These are phyloP conservation scores for Pharus latifolius DNA, from an alignment of 176 grass and related monocot species.

Conservation along the genomic window DNA sequence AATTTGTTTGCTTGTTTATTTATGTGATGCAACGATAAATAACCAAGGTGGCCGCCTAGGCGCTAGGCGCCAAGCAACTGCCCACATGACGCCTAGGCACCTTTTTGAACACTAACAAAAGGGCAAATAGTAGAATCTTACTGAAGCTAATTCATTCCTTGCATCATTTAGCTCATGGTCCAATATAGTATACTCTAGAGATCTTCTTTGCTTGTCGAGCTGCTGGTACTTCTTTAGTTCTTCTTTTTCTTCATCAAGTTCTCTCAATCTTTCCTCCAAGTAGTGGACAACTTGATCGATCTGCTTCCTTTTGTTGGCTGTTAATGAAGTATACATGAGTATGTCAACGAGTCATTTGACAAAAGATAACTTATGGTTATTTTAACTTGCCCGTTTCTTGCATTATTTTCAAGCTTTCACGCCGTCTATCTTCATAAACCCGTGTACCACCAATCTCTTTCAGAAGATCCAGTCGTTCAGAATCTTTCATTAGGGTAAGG, in stretches of 20 bases:
- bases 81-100: too few species aligned
- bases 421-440: conserved; percentile 87
- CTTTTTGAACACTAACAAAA: too few species aligned
- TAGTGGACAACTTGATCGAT: conserved; percentile 95
- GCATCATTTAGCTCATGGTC: conserved; percentile 90
- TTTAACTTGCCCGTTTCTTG: conserved; percentile 73
- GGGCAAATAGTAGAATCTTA: conserved; percentile 14
- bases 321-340: background rate
- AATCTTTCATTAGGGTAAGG: conserved; percentile 98
- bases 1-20: too few species aligned
- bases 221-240: conserved; percentile 96
- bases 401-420: conserved; percentile 99
- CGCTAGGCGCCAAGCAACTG: too few species aligned
- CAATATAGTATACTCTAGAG: conserved; percentile 91
- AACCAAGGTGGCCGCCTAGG: too few species aligned
- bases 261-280: conserved; percentile 79
- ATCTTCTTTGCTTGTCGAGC: conserved; percentile 87
- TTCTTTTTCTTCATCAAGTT: conserved; percentile 99
- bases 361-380: background rate
- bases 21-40: too few species aligned
- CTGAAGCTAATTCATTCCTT: conserved; percentile 66
- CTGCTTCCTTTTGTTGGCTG: conserved; percentile 98
- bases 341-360: background rate
- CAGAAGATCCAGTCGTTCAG: conserved; percentile 91
- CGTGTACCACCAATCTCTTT: conserved; percentile 98